Conservation (phyloP, 2,329 filamentous ascomycete genomes). For the Ceratocystiopsis minuta region DNA sequence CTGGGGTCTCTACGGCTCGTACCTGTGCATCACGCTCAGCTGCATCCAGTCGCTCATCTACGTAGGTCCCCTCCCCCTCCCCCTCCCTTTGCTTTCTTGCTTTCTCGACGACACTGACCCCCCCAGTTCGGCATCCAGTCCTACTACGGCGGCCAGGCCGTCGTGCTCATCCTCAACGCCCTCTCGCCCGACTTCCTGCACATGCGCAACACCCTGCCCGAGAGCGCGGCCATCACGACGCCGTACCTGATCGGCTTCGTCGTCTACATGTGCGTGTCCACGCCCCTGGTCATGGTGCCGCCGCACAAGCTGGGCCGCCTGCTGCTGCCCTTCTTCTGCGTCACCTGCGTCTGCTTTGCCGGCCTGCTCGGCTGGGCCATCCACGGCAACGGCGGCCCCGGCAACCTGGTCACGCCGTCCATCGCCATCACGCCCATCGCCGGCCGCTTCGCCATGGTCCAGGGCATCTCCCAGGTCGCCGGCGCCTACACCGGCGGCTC, state of each 20-base stretch:
- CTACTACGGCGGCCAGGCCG: conserved; percentile 1
- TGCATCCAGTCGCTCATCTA: conserved; percentile 1
- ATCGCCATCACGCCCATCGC: background rate
- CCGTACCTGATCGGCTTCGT: background rate
- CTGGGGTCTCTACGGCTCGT: background rate
- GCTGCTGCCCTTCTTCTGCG: background rate
- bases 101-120: too few relatives aligned
- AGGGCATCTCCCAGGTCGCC: conserved; percentile 1
- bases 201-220: conserved; percentile 1
- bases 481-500: conserved; percentile 1
- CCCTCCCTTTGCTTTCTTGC: too few relatives aligned
- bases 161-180: background rate
- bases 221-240: background rate
- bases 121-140: conserved; percentile 1
- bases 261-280: background rate
- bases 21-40: background rate
- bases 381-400: background rate
- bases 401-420: background rate
- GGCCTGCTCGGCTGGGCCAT: conserved; percentile 1
- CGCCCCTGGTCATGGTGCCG: background rate
- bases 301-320: conserved; percentile 1
- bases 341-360: conserved; percentile 1
- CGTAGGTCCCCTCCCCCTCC: background rate
- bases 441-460: background rate
- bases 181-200: background rate